phyloP scores from a whole-genome alignment of 768 basidiomycete genomes.

The Boletus tylopilopsis region DNA sequence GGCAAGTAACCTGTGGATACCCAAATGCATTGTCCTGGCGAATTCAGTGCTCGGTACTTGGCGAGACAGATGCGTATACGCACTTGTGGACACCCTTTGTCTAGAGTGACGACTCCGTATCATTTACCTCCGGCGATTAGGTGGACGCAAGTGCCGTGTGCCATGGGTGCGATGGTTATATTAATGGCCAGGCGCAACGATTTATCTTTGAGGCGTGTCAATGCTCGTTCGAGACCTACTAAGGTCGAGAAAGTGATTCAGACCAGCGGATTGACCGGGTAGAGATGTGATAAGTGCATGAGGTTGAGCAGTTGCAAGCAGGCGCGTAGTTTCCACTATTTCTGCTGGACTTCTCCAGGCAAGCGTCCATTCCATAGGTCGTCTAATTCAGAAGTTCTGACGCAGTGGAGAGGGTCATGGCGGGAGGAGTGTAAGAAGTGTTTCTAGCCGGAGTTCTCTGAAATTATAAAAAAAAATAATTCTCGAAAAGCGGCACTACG shows the following conservation, averaged over 20 bases:
- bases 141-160: constrained; percentile 16
- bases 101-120: background rate
- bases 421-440: constrained; percentile 26
- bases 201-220: constrained; percentile 8
- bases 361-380: background rate
- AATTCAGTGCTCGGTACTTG: background rate
- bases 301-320: background rate
- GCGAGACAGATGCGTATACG: constrained; percentile 1
- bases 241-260: background rate
- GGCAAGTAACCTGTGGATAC: constrained; percentile 3
- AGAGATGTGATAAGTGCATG: constrained; percentile 8
- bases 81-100: constrained; percentile 10
- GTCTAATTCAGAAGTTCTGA: constrained; percentile 6
- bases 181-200: constrained; percentile 16
- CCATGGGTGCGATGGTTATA: constrained; percentile 18
- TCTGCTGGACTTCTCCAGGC: constrained; percentile 2
- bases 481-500: constrained; percentile 24
- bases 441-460: constrained; percentile 28
- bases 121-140: constrained; percentile 20
- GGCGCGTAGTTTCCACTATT: background rate
- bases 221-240: background rate
- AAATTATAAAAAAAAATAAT: constrained; percentile 31
- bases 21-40: background rate
- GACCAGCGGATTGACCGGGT: constrained; percentile 1
- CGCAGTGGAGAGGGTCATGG: constrained; percentile 18